Conservation (phyloP, 1,284 basidiomycete species). For the Leccinum griseonigrum region DNA sequence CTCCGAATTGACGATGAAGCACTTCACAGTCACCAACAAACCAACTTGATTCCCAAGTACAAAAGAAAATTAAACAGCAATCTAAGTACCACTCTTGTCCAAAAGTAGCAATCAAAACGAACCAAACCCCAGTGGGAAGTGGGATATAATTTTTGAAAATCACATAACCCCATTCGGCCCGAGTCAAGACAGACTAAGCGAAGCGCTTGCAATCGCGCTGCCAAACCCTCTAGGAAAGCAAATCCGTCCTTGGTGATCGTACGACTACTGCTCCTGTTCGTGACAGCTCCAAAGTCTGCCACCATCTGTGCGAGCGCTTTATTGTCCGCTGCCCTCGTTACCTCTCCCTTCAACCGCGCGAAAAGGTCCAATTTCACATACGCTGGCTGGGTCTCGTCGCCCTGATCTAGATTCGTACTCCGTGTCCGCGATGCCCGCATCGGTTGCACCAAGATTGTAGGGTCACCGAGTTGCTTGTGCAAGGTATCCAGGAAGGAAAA, state of each 20-base stretch:
- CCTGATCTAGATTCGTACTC: slow-evolving; percentile 35
- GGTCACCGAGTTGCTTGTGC: slow-evolving; percentile 65
- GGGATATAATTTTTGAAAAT: slow-evolving; percentile 2
- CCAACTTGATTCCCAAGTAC: not conserved
- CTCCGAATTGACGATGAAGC: not conserved
- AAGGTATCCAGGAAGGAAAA: slow-evolving; percentile 66
- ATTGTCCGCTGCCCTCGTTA: slow-evolving; percentile 48
- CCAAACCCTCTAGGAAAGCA: slow-evolving; percentile 61
- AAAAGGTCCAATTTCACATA: slow-evolving; percentile 57
- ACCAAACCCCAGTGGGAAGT: not conserved
- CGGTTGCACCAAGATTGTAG: slow-evolving; percentile 55
- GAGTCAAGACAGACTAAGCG: not conserved
- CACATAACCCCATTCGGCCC: not conserved
- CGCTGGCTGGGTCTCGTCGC: slow-evolving; percentile 38
- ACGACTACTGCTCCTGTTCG: slow-evolving; percentile 59
- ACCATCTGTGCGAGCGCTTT: slow-evolving; percentile 59
- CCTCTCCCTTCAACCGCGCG: slow-evolving; percentile 52
- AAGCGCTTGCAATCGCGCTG: slow-evolving; percentile 42
- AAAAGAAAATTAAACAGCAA: not conserved
- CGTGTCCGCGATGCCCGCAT: slow-evolving; percentile 48
- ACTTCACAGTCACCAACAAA: not conserved
- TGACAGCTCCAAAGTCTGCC: slow-evolving; percentile 63
- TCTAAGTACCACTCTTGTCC: not conserved
- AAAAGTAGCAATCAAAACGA: not conserved
- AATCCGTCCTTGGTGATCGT: slow-evolving; percentile 76